Evolutionary conservation across 768 basidiomycete genomes (phyloP).

Genomic region (Tylopilus sp.): DNA sequence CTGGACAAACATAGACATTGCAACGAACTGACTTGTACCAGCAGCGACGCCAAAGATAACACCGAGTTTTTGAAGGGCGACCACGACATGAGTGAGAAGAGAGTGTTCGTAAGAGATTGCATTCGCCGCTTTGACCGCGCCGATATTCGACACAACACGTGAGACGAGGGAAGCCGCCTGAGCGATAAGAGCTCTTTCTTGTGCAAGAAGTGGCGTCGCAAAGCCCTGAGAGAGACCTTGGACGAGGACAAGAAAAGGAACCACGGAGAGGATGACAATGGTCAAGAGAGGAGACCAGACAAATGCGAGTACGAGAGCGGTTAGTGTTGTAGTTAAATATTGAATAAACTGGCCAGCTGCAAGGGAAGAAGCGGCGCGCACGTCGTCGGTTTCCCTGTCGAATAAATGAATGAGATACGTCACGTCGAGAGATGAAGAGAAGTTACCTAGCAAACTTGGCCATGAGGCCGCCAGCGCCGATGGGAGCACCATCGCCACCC

Average conservation of each 20-base stretch:
- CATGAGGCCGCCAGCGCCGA: conserved; percentile 90
- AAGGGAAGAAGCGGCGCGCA: conserved; percentile 79
- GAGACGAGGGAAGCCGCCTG: conserved; percentile 78
- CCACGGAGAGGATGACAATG: conserved; percentile 86
- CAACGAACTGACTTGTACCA: conserved; percentile 72
- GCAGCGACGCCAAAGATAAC: conserved; percentile 73
- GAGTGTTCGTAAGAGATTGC: conserved; percentile 57
- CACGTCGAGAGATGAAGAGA: not conserved
- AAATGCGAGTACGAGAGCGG: conserved; percentile 82
- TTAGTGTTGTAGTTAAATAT: conserved; percentile 73
- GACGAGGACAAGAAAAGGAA: conserved; percentile 77
- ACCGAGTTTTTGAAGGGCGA: conserved; percentile 51
- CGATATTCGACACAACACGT: conserved; percentile 69
- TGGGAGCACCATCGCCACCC: conserved; percentile 43
- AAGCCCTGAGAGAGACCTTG: conserved; percentile 71
- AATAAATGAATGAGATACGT: conserved; percentile 5
- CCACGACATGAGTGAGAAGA: conserved; percentile 42
- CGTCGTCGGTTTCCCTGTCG: conserved; percentile 88
- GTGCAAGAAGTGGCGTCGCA: conserved; percentile 61
- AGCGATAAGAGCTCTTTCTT: conserved; percentile 64
- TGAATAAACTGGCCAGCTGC: conserved; percentile 77
- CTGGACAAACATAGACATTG: conserved; percentile 92
- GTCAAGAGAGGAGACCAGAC: conserved; percentile 77
- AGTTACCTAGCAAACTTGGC: conserved; percentile 80
- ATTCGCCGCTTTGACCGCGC: conserved; percentile 93